Percentiles rank a stretch among this genome's conserved stretches.
Evolutionary conservation across 768 basidiomycete genomes (phyloP).

Genomic region (Kwoniella sp.): DNA sequence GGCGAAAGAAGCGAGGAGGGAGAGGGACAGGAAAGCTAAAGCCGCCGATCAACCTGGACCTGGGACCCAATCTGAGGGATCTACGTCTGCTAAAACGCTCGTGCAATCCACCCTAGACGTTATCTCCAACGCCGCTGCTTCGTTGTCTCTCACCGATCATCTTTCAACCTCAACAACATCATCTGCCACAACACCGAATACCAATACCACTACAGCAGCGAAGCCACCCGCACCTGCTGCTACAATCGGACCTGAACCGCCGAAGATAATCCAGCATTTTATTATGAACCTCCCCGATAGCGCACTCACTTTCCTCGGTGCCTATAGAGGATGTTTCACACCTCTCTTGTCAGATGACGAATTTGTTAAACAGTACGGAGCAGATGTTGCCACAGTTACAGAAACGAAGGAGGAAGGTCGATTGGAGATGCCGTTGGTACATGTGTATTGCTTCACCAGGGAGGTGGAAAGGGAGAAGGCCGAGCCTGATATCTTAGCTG

Average conservation of each 20-base stretch:
- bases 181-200: not conserved
- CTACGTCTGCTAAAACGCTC: not conserved
- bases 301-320: conserved; percentile 84
- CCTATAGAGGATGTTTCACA: conserved; percentile 73
- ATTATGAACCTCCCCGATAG: conserved; percentile 98
- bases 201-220: not conserved
- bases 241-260: conserved; percentile 7
- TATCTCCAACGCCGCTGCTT: conserved; percentile 2
- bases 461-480: conserved; percentile 71
- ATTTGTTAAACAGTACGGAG: conserved; percentile 56
- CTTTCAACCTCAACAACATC: not conserved
- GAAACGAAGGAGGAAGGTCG: conserved; percentile 57
- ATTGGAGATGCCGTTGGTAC: conserved; percentile 77
- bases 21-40: not conserved
- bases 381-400: not conserved
- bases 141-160: not conserved
- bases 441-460: conserved; percentile 94
- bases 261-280: conserved; percentile 71
- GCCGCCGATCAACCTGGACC: no score
- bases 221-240: not conserved
- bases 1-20: conserved; percentile 3
- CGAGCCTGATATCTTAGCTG: conserved; percentile 75
- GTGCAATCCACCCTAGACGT: not conserved
- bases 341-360: conserved; percentile 55
- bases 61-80: not conserved